Evolutionary conservation across 192 early-diverging fungal species (phyloP).

Genomic region (Gigaspora rosea): DNA sequence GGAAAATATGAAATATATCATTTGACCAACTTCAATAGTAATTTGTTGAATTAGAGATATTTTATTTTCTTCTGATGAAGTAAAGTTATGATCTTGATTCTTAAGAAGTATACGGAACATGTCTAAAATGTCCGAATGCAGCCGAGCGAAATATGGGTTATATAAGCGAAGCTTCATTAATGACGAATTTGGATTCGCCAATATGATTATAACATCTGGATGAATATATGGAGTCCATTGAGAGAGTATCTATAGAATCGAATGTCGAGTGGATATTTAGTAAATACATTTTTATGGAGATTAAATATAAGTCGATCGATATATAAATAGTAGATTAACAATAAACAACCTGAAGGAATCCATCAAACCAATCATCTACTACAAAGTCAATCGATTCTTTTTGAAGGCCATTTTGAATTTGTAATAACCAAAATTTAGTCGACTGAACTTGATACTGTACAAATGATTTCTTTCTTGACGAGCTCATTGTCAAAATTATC

Average conservation of each 20-base stretch:
- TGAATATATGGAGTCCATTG: conserved; percentile 25
- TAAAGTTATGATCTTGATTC: background rate
- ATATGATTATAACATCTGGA: conserved; percentile 15
- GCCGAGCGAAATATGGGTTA: background rate
- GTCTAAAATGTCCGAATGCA: conserved; percentile 22
- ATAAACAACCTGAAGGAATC: conserved; percentile 12
- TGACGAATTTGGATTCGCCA: conserved; percentile 22
- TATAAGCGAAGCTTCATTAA: conserved; percentile 19
- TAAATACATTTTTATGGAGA: background rate
- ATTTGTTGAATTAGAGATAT: conserved; percentile 5
- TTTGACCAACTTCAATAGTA: background rate
- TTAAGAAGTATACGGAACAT: conserved; percentile 15
- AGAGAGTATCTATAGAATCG: background rate
- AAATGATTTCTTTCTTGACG: conserved; percentile 26
- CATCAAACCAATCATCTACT: conserved; percentile 28
- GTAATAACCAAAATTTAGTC: conserved; percentile 33
- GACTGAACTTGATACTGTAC: conserved; percentile 35
- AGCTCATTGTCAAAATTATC: conserved; percentile 40
- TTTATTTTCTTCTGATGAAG: background rate
- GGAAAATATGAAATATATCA: background rate
- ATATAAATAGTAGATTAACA: background rate
- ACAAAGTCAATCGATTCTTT: conserved; percentile 18
- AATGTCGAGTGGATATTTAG: too few relatives aligned
- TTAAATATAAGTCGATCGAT: background rate
- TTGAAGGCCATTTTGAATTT: conserved; percentile 31